Percentiles rank a stretch among this genome's conserved stretches.
Evolutionary conservation across 495 filamentous ascomycete genomes (phyloP).

Genomic region (Neurospora sp.): DNA sequence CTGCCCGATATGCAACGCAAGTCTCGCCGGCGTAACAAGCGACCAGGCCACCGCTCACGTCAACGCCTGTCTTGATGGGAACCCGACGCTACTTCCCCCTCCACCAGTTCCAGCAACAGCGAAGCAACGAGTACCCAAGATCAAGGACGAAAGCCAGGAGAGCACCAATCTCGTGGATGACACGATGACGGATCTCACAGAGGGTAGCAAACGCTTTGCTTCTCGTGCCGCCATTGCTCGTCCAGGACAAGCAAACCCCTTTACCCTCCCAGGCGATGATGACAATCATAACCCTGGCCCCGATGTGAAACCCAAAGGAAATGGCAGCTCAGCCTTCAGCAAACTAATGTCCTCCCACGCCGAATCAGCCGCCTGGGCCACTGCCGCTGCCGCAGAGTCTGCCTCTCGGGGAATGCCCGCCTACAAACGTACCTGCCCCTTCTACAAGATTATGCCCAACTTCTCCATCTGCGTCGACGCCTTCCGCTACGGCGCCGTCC

Average conservation of each 20-base stretch:
- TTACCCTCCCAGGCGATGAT: constrained; percentile 36
- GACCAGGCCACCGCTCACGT: constrained; percentile 64
- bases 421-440: constrained; percentile 84
- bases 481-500: constrained; percentile 87
- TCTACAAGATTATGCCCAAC: constrained; percentile 94
- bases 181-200: constrained; percentile 19
- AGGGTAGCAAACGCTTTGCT: constrained; percentile 47
- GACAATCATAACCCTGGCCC: background rate
- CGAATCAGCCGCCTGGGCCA: constrained; percentile 83
- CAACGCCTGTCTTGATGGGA: constrained; percentile 86
- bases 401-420: constrained; percentile 79
- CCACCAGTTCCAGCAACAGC: constrained; percentile 6
- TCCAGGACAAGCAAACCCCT: constrained; percentile 69
- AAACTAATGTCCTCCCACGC: constrained; percentile 86
- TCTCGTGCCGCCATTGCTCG: constrained; percentile 54
- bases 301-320: background rate
- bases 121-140: background rate
- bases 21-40: constrained; percentile 48
- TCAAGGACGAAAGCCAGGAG: constrained; percentile 2
- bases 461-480: constrained; percentile 92
- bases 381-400: constrained; percentile 68
- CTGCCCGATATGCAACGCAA: constrained; percentile 71
- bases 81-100: constrained; percentile 41
- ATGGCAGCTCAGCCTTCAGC: constrained; percentile 61
- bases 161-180: constrained; percentile 10